A percentile compares a stretch with the other conserved stretches of the same genome.
These are phyloP conservation scores for Picea glauca DNA, from an alignment of 75 land plant species.

Conservation along the genomic window DNA sequence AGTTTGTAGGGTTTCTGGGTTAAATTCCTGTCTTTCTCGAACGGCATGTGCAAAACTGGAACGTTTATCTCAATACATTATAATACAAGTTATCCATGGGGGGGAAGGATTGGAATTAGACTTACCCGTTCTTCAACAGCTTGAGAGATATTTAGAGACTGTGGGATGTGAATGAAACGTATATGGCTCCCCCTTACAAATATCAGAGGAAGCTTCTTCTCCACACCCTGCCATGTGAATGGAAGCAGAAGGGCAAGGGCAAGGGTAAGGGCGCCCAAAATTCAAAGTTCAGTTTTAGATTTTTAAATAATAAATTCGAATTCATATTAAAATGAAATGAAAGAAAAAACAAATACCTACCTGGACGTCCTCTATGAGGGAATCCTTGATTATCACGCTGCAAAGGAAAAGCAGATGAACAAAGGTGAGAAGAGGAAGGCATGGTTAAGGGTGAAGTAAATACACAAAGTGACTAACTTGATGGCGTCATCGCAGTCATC, in stretches of 20 bases:
- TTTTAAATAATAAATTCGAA: not conserved
- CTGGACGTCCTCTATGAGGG: constrained; percentile 32
- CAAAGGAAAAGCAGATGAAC: not conserved
- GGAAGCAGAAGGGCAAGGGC: not conserved
- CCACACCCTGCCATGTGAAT: constrained; percentile 15
- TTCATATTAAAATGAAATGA: not conserved
- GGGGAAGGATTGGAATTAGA: not conserved
- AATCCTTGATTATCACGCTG: constrained; percentile 39
- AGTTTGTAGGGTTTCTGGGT: too few species aligned
- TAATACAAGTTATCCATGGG: not conserved
- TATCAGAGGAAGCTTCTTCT: constrained; percentile 28
- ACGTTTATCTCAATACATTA: not conserved
- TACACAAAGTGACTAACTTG: constrained; percentile 13
- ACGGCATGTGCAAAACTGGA: not conserved
- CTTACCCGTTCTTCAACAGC: constrained; percentile 42
- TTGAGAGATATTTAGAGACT: constrained; percentile 20
- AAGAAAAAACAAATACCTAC: constrained; percentile 12
- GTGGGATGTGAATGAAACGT: constrained; percentile 43
- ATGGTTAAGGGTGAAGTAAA: not conserved
- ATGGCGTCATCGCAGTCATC: constrained; percentile 42
- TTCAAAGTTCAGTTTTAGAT: too few species aligned
- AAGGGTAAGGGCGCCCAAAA: not conserved
- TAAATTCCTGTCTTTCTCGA: too few species aligned
- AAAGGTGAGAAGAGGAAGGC: not conserved
- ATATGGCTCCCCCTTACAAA: constrained; percentile 42